These are phyloP conservation scores for Styphnolobium japonicum DNA, from an alignment of 306 rosid genomes.

Conservation along the genomic window DNA sequence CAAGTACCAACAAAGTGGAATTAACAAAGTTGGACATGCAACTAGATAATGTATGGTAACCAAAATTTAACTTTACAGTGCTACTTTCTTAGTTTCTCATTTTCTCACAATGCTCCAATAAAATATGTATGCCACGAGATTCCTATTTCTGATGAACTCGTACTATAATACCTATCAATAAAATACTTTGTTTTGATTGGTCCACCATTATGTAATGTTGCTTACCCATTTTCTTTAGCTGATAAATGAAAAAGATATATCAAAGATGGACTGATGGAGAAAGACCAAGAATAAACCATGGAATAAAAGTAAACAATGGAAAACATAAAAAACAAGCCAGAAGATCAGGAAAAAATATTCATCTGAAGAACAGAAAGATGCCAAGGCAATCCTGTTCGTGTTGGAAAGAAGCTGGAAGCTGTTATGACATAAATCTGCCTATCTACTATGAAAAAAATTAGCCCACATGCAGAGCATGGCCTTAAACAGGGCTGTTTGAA, in stretches of 20 bases:
- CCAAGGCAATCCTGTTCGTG: not conserved
- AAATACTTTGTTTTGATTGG: not conserved
- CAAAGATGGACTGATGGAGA: not conserved
- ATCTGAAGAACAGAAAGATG: not conserved
- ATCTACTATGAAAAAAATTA: not conserved
- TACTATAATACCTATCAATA: not conserved
- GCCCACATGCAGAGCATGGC: not conserved
- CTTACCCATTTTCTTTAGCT: not conserved
- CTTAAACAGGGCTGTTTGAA: not conserved
- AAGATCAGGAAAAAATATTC: not conserved
- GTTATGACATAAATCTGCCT: not conserved
- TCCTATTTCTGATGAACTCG: not conserved
- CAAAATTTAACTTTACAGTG: constrained; percentile 1
- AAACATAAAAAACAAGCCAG: not conserved
- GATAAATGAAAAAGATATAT: not conserved
- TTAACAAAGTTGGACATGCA: not conserved
- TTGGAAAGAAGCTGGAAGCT: not conserved
- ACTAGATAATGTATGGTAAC: not conserved
- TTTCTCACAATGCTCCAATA: not conserved
- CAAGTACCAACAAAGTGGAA: not conserved
- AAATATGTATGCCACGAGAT: not conserved
- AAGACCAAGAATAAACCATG: not conserved
- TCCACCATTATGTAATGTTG: not conserved
- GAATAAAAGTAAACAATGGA: not conserved
- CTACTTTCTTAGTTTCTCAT: not conserved